phyloP scores from a whole-genome alignment of 495 filamentous ascomycete species.

The Apiosordaria backusii region DNA sequence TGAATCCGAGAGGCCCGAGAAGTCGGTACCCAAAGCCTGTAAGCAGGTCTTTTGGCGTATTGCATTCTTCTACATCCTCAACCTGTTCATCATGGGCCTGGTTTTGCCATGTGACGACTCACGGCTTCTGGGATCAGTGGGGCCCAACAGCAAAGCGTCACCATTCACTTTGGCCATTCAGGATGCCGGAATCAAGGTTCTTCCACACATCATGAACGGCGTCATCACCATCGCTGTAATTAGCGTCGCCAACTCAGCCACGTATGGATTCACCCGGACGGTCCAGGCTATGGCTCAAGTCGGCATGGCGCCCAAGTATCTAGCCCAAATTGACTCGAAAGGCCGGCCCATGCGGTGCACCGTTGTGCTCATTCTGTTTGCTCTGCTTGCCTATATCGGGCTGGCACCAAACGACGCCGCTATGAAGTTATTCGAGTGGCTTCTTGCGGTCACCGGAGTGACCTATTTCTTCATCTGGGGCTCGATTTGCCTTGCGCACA shows the following conservation, averaged over 20 bases:
- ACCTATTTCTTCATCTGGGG: conserved; percentile 68
- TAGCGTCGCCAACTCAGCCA: conserved; percentile 60
- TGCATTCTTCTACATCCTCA: conserved; percentile 73
- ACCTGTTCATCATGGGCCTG: conserved; percentile 58
- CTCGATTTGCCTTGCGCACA: conserved; percentile 65
- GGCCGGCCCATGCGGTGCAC: conserved; percentile 56
- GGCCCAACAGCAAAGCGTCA: conserved; percentile 45
- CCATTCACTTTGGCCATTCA: conserved; percentile 68
- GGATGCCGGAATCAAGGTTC: conserved; percentile 59
- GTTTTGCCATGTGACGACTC: conserved; percentile 45
- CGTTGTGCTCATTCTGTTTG: conserved; percentile 51
- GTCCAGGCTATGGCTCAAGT: conserved; percentile 57
- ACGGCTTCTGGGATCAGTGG: conserved; percentile 39
- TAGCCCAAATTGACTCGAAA: conserved; percentile 54
- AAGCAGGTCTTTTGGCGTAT: conserved; percentile 85
- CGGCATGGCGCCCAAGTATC: conserved; percentile 56
- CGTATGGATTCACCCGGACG: conserved; percentile 60
- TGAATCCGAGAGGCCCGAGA: conserved; percentile 73
- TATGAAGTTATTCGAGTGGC: conserved; percentile 53
- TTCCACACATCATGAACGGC: conserved; percentile 68
- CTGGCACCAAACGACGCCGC: conserved; percentile 22
- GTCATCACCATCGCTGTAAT: conserved; percentile 61
- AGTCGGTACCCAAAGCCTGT: conserved; percentile 72
- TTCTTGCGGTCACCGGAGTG: conserved; percentile 65
- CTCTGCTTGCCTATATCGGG: conserved; percentile 37